A percentile compares a stretch with the other conserved stretches of the same genome.
These are phyloP conservation scores for Pontederia paniculata DNA, from an alignment of 176 grass and related monocot genomes.

Conservation along the genomic window DNA sequence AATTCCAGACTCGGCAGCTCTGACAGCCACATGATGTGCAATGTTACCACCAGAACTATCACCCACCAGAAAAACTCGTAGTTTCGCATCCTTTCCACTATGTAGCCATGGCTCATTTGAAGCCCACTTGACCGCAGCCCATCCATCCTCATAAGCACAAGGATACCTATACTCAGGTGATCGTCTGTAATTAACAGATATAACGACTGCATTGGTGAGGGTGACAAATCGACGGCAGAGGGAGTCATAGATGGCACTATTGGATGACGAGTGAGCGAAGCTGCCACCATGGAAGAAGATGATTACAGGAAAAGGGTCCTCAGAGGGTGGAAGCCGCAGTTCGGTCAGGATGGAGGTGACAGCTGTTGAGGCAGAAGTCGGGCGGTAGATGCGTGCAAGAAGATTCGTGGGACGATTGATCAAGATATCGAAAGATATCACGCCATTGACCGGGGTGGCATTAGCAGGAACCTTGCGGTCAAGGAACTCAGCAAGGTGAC, in stretches of 20 bases:
- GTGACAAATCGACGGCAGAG: constrained; percentile 72
- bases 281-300: constrained; percentile 99
- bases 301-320: constrained; percentile 78
- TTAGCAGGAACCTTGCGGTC: constrained; percentile 58
- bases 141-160: constrained; percentile 89
- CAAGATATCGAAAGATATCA: constrained; percentile 68
- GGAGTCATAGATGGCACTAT: constrained; percentile 71
- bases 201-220: constrained; percentile 56
- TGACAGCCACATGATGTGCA: constrained; percentile 81
- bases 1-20: constrained; percentile 62
- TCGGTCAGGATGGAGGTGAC: constrained; percentile 43
- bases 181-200: constrained; percentile 90
- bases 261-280: constrained; percentile 74
- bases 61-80: constrained; percentile 73
- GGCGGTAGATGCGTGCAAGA: constrained; percentile 79
- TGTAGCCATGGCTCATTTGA: neutral
- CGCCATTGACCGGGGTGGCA: constrained; percentile 47
- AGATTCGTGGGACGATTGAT: constrained; percentile 54
- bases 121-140: constrained; percentile 76
- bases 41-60: constrained; percentile 98
- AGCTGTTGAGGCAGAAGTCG: constrained; percentile 10
- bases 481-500: constrained; percentile 65
- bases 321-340: constrained; percentile 34
- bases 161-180: constrained; percentile 79
- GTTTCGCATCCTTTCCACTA: constrained; percentile 33